Evolutionary conservation across 371 early-diverging fungal species (phyloP).

Genomic region (Rhizopus microsporus): DNA sequence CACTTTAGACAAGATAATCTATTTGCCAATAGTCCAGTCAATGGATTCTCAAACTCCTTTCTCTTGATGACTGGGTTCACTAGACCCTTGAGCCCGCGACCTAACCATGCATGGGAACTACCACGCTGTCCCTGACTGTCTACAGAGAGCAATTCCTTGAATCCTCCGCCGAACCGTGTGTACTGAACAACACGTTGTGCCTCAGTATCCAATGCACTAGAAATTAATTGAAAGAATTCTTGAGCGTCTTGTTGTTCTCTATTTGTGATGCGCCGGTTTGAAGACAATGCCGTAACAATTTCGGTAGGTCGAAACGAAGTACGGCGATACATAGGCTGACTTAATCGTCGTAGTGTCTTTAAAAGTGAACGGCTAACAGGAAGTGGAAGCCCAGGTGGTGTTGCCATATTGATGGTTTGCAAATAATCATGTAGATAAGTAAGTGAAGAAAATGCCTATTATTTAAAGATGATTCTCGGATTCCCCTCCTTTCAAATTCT

Average conservation of each 20-base stretch:
- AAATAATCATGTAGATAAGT: slow-evolving; percentile 39
- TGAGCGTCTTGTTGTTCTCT: slow-evolving; percentile 92
- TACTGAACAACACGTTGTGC: slow-evolving; percentile 20
- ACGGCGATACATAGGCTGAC: slow-evolving; percentile 29
- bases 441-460: slow-evolving; percentile 43
- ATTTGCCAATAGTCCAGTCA: slow-evolving; percentile 66
- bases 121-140: neutral
- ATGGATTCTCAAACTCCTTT: slow-evolving; percentile 41
- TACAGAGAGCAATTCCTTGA: slow-evolving; percentile 16
- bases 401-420: slow-evolving; percentile 19
- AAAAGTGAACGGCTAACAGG: slow-evolving; percentile 44
- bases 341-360: slow-evolving; percentile 33
- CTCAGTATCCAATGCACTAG: slow-evolving; percentile 73
- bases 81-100: slow-evolving; percentile 3
- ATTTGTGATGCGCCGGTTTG: slow-evolving; percentile 54
- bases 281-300: slow-evolving; percentile 36
- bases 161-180: slow-evolving; percentile 15
- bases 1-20: slow-evolving; percentile 66
- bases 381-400: slow-evolving; percentile 15
- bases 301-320: slow-evolving; percentile 38
- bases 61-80: neutral
- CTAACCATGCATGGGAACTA: neutral
- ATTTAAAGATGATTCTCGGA: neutral
- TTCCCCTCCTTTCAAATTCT: neutral
- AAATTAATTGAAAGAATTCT: slow-evolving; percentile 86